Evolutionary conservation across 2,329 filamentous ascomycete genomes (phyloP), one percentile per base, ranked within the genome.

Genomic region (Sclerotiophoma versabilis): DNA sequence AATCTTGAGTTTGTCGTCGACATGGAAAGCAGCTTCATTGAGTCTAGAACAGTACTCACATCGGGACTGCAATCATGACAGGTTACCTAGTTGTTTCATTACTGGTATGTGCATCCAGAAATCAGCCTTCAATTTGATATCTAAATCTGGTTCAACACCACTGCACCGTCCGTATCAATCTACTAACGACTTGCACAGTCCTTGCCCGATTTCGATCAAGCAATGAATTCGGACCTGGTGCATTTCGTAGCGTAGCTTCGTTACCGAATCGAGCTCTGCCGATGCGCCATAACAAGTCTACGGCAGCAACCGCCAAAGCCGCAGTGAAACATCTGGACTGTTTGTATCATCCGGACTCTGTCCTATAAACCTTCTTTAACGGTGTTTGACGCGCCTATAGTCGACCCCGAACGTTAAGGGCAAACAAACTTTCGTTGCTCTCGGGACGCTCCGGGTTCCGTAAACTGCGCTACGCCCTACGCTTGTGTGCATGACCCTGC

Each of bases 391-490:
- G 20, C 41, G 33, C 17, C 19, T 25, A 11, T 45, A 49, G 39
- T 20, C 36, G 22, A 11, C 44, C 14, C 45, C 29, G 45, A 39
- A 49, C 39, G 20, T 45, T 49, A 54, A 49, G 39, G 44, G 34
- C 34, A 32, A 41, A 39, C 45, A 45, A 54, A 49, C 26, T 45
- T 39, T 15, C 26, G 22, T 12, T 19, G 22, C 32, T n/a, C 20
- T 17, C 22, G 39, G n/a, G 8, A 33, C 15, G 27, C 26, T n/a
- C 39, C 39, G 41, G 25, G 46, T 39, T 41, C 41, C 34, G 29
- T 46, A 17, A 32, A 33, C n/a, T 19, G 25, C 41, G 45, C 45
- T 45, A 54, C 32, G 49, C 49, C 42, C 19, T 47, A 29, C 38
- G 44, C 39, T 11, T 19, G 11, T 6, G 23, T 10, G 27, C 45